Percentiles rank a stretch among this genome's conserved stretches.
phyloP scores from a whole-genome alignment of 768 basidiomycete species.

The Amanita thiersii region DNA sequence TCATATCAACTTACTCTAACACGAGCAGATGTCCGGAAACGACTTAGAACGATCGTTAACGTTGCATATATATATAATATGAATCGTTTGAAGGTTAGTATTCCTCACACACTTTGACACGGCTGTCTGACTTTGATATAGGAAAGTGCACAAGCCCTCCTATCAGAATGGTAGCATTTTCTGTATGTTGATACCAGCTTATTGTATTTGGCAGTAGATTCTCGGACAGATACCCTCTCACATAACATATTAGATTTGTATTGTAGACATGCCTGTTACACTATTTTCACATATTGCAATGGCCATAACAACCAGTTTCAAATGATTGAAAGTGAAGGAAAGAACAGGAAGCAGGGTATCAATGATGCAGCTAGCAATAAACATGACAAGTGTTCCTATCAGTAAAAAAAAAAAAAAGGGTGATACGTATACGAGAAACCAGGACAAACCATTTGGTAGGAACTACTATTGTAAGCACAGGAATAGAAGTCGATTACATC shows the following conservation, averaged over 20 bases:
- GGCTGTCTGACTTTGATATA: constrained; percentile 15
- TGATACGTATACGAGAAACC: constrained; percentile 9
- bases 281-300: neutral
- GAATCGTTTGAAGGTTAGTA: constrained; percentile 56
- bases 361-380: neutral
- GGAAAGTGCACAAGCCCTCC: constrained; percentile 39
- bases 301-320: neutral
- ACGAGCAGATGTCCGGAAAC: constrained; percentile 63
- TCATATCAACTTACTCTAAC: constrained; percentile 66
- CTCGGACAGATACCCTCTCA: too few species aligned
- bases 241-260: neutral
- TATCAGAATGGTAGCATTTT: constrained; percentile 11
- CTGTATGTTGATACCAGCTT: neutral
- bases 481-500: constrained; percentile 11
- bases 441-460: constrained; percentile 5
- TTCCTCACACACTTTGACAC: constrained; percentile 6
- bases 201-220: too few species aligned
- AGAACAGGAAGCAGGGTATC: constrained; percentile 5
- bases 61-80: constrained; percentile 72
- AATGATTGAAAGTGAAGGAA: neutral
- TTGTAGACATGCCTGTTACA: neutral
- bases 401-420: constrained; percentile 5
- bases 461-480: constrained; percentile 5
- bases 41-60: constrained; percentile 76
- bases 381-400: neutral